These are phyloP conservation scores for Boechera stricta DNA, from an alignment of 345 rosid genomes.

Conservation along the genomic window DNA sequence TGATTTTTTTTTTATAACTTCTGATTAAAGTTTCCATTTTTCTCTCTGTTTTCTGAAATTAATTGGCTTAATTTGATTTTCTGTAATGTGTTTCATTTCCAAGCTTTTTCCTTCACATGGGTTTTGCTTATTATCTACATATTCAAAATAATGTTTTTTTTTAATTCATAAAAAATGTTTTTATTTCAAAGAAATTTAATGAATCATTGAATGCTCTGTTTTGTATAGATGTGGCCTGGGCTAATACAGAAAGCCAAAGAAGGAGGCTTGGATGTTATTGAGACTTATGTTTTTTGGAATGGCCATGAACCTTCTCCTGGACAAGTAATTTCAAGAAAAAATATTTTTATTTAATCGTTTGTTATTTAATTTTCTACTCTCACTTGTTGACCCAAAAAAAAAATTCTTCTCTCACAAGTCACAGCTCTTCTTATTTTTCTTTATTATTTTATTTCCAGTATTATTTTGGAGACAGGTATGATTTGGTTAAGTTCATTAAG, in stretches of 20 bases:
- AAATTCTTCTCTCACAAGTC: conserved; percentile 21
- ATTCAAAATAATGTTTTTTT: not conserved
- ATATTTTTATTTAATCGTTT: not conserved
- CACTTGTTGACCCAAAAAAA: not conserved
- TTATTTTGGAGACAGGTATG: conserved; percentile 83
- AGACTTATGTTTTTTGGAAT: conserved; percentile 96
- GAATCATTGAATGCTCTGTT: conserved; percentile 37
- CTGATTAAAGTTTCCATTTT: not conserved
- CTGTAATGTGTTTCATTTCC: conserved; percentile 22
- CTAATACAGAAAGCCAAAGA: conserved; percentile 94
- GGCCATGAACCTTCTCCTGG: conserved; percentile 97
- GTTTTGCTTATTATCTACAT: conserved; percentile 33
- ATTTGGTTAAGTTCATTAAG: conserved; percentile 85
- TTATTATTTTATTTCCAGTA: conserved; percentile 50
- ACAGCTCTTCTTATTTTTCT: not conserved
- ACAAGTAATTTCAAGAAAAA: conserved; percentile 48
- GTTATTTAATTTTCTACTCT: not conserved
- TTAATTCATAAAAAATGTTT: not conserved
- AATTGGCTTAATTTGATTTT: conserved; percentile 7
- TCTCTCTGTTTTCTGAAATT: conserved; percentile 26
- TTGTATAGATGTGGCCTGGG: conserved; percentile 92
- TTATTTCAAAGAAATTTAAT: not conserved
- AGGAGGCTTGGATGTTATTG: conserved; percentile 91
- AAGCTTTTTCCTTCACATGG: conserved; percentile 27
- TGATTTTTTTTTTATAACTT: not conserved